Evolutionary conservation across 257 asterid genomes (phyloP), one percentile per base, ranked within the genome.

Genomic region (Ilex asprella): DNA sequence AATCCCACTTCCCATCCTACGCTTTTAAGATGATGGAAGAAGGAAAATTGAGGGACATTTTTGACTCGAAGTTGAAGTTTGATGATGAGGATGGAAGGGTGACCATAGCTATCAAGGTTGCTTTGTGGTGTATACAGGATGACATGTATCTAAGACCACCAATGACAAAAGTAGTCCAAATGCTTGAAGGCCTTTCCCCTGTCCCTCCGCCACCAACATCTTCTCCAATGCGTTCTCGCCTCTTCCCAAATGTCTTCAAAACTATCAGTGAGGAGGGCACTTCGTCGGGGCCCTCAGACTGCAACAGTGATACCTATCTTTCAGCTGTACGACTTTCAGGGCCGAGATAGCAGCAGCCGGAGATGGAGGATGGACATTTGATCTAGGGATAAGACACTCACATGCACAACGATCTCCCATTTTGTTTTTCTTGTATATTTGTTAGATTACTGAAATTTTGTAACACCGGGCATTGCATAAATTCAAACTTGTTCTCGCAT

Each of bases 61-160:
- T 93, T 15, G 99, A 93, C 65, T 69, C 70, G 2, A 79, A 71
- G 11, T 30, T 92, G 76, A 67, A 70, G 71, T 59, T 82, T 16
- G 80, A 77, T 11, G 89, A 78, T 64, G 79, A 76, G 49, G 97
- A 89, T 46, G 95, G 81, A 63, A 83, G 94, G 77, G 86, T 81
- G 12, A 69, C 32, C 4, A 82, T 69, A 41, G 90, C 89, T 41
- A 79, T 85, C 39, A 83, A 82, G 61, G 95, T 93, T 13, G 96
- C 97, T 46, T 67, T 93, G 78, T 93, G 99, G 99, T 93, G 99
- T 76, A 89, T 92, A 68, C 97, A 92, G 67, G 97, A 92, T 46
- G 97, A 92, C 46, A 86, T 86, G 97, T 43, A 56, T 60, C 78
- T 85, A 3, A 68, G 99, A 44, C 99, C 99, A 39, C 76, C 99